Base-by-base conservation (phyloP, 257 asterid genomes). In the Lithospermum erythrorhizon region DNA sequence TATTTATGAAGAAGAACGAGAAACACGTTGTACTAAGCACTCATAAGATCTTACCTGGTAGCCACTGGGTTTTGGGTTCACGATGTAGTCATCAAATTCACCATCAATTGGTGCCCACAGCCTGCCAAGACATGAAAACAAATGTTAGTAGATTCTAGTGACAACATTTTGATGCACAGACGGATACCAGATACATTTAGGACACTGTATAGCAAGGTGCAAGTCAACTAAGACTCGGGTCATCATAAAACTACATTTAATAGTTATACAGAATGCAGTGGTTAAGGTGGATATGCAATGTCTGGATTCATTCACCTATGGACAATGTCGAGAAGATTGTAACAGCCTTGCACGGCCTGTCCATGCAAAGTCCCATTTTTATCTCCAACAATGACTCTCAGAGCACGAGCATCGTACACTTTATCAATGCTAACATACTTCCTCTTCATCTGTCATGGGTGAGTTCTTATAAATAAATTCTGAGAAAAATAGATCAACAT, bases 41-140 rank as follows among this genome's bases (percentile, higher is more conserved):
- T 35, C 57, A 49, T 21, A 30, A 60, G 68, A 52, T 41, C 57
- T 29, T 63, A 91, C 98, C 94, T 91, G 98, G 93, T 91, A 91
- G 76, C 98, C 98, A 77, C 98, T 91, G 63, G 84, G 90, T 82
- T 91, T 91, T 25, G 98, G 98, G 81, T 90, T 90, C 67, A 90
- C 89, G 62, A 90, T 82, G 78, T 90, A 90, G 70, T 90, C 98
- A 32, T 83, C 98, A 67, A 90, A 78, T 75, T 90, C 98, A 18
- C 98, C 98, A 61, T 86, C 94, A 52, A 90, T 83, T 30, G 96
- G 98, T 66, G 89, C 81, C 98, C 97, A 90, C 51, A 87, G 80
- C 72, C 98, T 90, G 79, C 65, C 57, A 8, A 65, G 20, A 65
- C 14, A 63, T 30, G 71, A 61, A 78, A 41, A 58, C 62, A 15